These are phyloP conservation scores for Neoarthrinium moseri DNA, from an alignment of 2,329 filamentous ascomycete genomes.

Conservation along the genomic window DNA sequence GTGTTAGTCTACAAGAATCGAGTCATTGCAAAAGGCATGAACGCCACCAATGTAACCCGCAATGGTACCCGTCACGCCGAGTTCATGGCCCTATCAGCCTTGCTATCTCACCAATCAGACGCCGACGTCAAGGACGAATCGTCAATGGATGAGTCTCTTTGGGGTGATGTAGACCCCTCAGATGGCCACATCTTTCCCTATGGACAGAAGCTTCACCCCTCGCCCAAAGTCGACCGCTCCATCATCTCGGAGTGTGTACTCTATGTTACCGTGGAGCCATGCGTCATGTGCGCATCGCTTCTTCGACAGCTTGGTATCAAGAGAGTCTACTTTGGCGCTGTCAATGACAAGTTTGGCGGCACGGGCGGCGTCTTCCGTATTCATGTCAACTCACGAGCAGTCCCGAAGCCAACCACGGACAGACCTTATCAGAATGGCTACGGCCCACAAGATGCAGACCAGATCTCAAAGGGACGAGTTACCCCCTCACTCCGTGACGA, in stretches of 20 bases:
- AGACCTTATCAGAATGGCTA: conserved; percentile 30
- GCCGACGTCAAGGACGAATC: conserved; percentile 22
- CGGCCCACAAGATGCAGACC: conserved; percentile 23
- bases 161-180: conserved; percentile 51
- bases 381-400: conserved; percentile 60
- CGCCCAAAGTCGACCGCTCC: conserved; percentile 59
- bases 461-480: conserved; percentile 35
- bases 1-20: conserved; percentile 80
- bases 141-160: conserved; percentile 37
- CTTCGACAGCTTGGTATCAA: conserved; percentile 85
- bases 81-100: conserved; percentile 75
- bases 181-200: conserved; percentile 61
- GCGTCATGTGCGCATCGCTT: conserved; percentile 96
- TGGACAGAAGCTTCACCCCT: conserved; percentile 56
- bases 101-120: conserved; percentile 42
- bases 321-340: conserved; percentile 90
- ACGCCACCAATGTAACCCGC: conserved; percentile 89
- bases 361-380: conserved; percentile 91
- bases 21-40: conserved; percentile 89
- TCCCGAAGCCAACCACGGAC: conserved; percentile 19
- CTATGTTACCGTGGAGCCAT: conserved; percentile 97
- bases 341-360: conserved; percentile 96
- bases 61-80: conserved; percentile 95
- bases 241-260: conserved; percentile 72
- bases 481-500: conserved; percentile 34